These are phyloP conservation scores for Boletus pseudo-olivaceus DNA, from an alignment of 768 basidiomycete species.

Conservation along the genomic window DNA sequence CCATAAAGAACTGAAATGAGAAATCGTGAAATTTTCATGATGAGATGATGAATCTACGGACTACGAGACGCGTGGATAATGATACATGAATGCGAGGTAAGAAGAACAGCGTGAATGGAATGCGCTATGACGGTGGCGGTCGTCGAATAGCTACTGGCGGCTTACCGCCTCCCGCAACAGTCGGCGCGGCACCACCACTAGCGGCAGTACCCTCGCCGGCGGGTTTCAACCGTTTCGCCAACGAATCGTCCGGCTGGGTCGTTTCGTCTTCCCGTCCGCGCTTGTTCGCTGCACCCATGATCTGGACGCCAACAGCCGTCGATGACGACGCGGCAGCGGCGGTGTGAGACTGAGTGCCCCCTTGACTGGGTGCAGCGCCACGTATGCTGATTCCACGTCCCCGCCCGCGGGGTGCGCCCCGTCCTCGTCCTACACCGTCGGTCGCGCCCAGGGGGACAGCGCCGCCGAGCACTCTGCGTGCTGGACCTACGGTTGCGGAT, in stretches of 20 bases:
- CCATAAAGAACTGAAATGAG: background rate
- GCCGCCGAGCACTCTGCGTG: conserved; percentile 31
- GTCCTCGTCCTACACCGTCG: conserved; percentile 28
- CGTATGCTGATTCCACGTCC: conserved; percentile 28
- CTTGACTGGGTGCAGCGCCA: conserved; percentile 26
- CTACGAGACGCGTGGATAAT: conserved; percentile 14
- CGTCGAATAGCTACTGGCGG: conserved; percentile 36
- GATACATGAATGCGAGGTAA: conserved; percentile 16
- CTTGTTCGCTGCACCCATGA: conserved; percentile 64
- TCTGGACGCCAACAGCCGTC: conserved; percentile 45
- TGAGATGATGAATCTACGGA: background rate
- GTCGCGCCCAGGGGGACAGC: conserved; percentile 26
- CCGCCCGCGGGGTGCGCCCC: conserved; percentile 36
- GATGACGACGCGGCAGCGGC: conserved; percentile 20
- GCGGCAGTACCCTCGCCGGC: conserved; percentile 25
- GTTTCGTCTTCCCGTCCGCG: conserved; percentile 57
- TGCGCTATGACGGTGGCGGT: conserved; percentile 21
- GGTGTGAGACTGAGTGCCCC: conserved; percentile 16
- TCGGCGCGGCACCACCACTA: background rate
- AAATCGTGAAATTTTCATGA: background rate
- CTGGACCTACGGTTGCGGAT: conserved; percentile 26
- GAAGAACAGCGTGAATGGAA: background rate
- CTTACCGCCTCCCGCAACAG: conserved; percentile 21
- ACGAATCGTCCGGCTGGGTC: conserved; percentile 46
- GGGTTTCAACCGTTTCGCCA: conserved; percentile 66